Base-by-base conservation (phyloP, 1,139 yeast species). In the Magnusiomyces sp. region DNA sequence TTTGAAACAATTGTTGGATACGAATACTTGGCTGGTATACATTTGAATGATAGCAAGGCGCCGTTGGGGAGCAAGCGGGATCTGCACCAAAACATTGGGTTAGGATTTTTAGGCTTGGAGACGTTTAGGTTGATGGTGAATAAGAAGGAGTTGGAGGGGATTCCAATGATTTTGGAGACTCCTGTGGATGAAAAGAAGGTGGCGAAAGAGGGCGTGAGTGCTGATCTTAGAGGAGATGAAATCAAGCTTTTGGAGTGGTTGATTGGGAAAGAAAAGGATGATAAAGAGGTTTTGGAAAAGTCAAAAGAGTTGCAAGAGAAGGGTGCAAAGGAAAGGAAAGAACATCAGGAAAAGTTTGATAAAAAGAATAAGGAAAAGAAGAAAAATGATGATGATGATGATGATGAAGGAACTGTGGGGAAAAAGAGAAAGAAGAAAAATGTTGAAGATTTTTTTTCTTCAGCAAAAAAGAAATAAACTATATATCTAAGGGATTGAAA, bases 31-130 rank as follows among this genome's bases (percentile, higher is more conserved):
- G 70, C 81, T 37, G 92, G 95, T 0, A 76, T 92, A 50, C 98
- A 92, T 67, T 68, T 92, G 51, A 92, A 92, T 62, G 98, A 92
- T 63, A 90, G 97, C 10, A 90, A 92, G 68, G 95, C 95, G 2
- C 97, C 97, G 1, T 66, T 87, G 47, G 94, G 84, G 3, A 92
- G 95, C 36, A 88, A 87, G 60, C 75, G 95, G 56, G 99, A 92
- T 65, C 75, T 92, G 51, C 99, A 92, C 64, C 95, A 92, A 62
- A 80, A 82, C 56, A 69, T 92, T 47, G 98, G 99, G 0, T 72
- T 78, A 54, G 99, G 99, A 0, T 94, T 86, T 61, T 65, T 92
- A 47, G 96, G 97, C 0, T 72, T 92, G 45, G 96, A 90, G 58
- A 78, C 82, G 10, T 92, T 92, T 64, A 71, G 96, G 56, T 68